Base-by-base conservation (phyloP, 164 flowering plant species). In the Vitis vinifera region DNA sequence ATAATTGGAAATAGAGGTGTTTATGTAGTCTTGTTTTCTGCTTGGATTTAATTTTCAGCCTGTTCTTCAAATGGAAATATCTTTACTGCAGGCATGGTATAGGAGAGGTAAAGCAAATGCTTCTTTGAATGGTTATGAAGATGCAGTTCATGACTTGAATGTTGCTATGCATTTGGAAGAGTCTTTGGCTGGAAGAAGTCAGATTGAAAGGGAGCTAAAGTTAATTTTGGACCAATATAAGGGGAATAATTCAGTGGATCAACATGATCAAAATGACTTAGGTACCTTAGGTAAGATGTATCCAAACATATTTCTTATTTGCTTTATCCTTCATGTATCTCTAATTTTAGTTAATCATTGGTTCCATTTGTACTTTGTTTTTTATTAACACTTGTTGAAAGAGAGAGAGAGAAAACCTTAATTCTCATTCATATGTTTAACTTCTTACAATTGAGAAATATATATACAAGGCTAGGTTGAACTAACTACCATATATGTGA, bases 1-100 rank as follows among this genome's bases (percentile, higher is more conserved):
- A 31, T 6, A 31, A 31, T 31, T 6, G 6, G 44, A 31, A 31
- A 31, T 13, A 9, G n/a, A 12, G 11, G 9, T 30, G 68, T 2
- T 48, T 19, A 11, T 58, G 12, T 27, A 56, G 19, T 17, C 9
- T 10, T 67, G 4, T 44, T 55, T 14, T 63, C 57, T 65, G 27
- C 14, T 64, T 47, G 29, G 19, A 6, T 19, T 50, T 49, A 59
- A 3, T 9, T 16, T 30, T 59, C 62, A 37, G 51, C 10, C 2
- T 59, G 67, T 61, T 70, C 13, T 52, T 72, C 10, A 55, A 31
- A 58, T 62, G 6, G 8, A 52, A 10, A 8, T 23, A 3, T 62
- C n/a, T 62, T 47, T 66, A 31, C 19, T 77, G 62, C 72, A 93
- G 98, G 97, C 94, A 62, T 94, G 98, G 97, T 94, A 88, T 71